Base-by-base conservation (phyloP, 2,329 filamentous ascomycete species). In the Hymenoscyphus occultus region DNA sequence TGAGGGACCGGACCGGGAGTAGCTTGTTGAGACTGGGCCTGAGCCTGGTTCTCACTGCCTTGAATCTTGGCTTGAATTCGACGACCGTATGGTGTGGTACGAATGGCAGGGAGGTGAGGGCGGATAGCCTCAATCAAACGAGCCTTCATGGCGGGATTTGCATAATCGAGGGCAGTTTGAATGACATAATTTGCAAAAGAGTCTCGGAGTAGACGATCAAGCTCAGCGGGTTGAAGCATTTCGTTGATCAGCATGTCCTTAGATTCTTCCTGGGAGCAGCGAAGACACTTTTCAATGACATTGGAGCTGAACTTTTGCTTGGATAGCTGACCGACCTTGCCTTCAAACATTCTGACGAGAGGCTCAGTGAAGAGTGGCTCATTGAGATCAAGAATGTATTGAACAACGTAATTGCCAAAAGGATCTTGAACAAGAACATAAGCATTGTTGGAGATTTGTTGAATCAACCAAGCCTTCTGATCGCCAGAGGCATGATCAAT, bases 261-360 rank as follows among this genome's bases (percentile, higher is more conserved):
- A 61, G 90, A 90, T 10, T 85, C 81, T 31, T 87, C 82, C 66
- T 90, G 87, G 42, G 93, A 89, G 75, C 92, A 96, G 64, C 95
- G 92, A 65, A 98, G 81, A 73, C 91, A 93, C 78, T 99, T 99
- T 81, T 99, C 95, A 69, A 99, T 94, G 65, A 99, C 95, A 73
- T 99, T 99, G 74, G 95, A 98, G 80, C 93, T 97, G 81, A 99
- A 99, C 80, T 99, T 99, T 81, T 99, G 95, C 76, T 93, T 93
- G 5, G 95, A 98, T 16, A 85, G 85, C 78, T 78, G 84, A 74
- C 76, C 90, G 81, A 86, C 91, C 82, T 83, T 84, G 72, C 90
- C 90, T 64, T 84, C 81, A 81, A 99, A 97, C 74, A 88, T 89
- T 62, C 84, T 81, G 67, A 96, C 95, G 51, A 99, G 83, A 3